Evolutionary conservation across 768 basidiomycete genomes (phyloP).

Genomic region (Tylopilus subfusipes): DNA sequence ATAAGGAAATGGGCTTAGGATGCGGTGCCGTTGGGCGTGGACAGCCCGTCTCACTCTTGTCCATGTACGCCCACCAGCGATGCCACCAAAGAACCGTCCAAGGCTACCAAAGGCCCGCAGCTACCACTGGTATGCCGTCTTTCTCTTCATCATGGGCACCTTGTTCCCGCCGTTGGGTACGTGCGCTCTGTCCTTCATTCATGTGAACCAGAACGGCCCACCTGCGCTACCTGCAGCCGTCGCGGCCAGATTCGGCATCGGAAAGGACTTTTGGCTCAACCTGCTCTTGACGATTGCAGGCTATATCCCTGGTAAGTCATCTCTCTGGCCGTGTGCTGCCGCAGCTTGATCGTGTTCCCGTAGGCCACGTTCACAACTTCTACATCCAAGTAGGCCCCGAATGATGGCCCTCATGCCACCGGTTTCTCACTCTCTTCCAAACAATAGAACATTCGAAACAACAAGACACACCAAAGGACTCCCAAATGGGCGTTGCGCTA

Average conservation of each 20-base stretch:
- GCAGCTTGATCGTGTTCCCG: constrained; percentile 6
- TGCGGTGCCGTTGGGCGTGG: neutral
- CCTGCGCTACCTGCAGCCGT: constrained; percentile 57
- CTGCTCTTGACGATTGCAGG: constrained; percentile 84
- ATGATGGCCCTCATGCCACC: neutral
- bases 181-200: constrained; percentile 12
- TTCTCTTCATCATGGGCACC: constrained; percentile 86
- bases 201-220: neutral
- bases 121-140: constrained; percentile 76
- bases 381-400: constrained; percentile 68
- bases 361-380: constrained; percentile 90
- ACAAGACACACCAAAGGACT: constrained; percentile 88
- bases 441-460: constrained; percentile 86
- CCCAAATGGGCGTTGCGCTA: constrained; percentile 93
- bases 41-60: neutral
- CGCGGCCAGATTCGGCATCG: constrained; percentile 89
- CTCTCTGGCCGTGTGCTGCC: neutral
- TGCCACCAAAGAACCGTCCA: constrained; percentile 49
- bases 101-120: constrained; percentile 55
- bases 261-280: constrained; percentile 89
- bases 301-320: constrained; percentile 73
- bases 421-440: constrained; percentile 6
- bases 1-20: constrained; percentile 6
- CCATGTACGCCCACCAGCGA: constrained; percentile 12
- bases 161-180: constrained; percentile 88